Percentiles rank a stretch among this genome's conserved stretches.
Evolutionary conservation across 2,329 filamentous ascomycete species (phyloP).

Genomic region (Aspergillus sp.): DNA sequence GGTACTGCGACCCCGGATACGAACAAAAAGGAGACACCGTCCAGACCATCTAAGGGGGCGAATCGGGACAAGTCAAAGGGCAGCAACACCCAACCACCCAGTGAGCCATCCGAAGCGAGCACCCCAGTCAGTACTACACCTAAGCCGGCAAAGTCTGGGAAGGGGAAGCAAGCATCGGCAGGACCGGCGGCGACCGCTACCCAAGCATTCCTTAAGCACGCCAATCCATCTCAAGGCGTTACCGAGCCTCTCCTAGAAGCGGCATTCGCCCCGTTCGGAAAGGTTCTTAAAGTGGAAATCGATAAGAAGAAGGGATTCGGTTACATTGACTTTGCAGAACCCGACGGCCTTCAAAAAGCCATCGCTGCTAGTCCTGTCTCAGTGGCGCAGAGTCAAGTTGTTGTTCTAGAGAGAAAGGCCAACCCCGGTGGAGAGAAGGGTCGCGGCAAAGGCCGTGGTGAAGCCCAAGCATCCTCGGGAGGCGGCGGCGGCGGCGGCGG

Average conservation of each 20-base stretch:
- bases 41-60: conserved; percentile 23
- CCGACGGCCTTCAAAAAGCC: conserved; percentile 72
- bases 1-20: conserved; percentile 15
- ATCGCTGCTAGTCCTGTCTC: conserved; percentile 78
- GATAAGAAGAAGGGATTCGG: conserved; percentile 94
- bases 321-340: conserved; percentile 82
- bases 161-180: conserved; percentile 27
- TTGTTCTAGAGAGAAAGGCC: conserved; percentile 68
- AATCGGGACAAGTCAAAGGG: conserved; percentile 20
- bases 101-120: conserved; percentile 23
- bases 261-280: conserved; percentile 72
- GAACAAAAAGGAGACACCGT: conserved; percentile 27
- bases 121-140: conserved; percentile 19
- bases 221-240: conserved; percentile 86
- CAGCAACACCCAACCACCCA: conserved; percentile 24
- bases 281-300: conserved; percentile 79
- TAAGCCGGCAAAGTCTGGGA: conserved; percentile 29
- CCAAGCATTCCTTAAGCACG: conserved; percentile 73
- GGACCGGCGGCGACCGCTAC: conserved; percentile 30
- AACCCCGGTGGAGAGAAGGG: conserved; percentile 36
- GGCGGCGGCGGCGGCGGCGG: not conserved
- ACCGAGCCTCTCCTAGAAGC: conserved; percentile 77
- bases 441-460: conserved; percentile 34
- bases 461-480: conserved; percentile 17
- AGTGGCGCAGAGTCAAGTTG: conserved; percentile 81